Conservation (phyloP, 768 basidiomycete species). For the Rhizopogon vesiculosus region DNA sequence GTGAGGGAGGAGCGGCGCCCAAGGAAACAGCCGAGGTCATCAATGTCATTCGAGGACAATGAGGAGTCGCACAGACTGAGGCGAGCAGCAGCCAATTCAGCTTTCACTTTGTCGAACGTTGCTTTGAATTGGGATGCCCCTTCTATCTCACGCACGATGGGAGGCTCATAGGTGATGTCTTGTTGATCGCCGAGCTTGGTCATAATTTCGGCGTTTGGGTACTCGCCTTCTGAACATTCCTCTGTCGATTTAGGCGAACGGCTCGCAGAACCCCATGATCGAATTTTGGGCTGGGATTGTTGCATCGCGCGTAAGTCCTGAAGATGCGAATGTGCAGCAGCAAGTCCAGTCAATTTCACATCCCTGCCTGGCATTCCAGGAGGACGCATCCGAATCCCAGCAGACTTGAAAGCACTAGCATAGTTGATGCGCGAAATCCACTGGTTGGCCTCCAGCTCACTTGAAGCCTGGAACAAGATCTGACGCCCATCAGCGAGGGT, state of each 20-base stretch:
- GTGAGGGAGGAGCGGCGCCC: conserved; percentile 8
- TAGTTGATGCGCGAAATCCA: conserved; percentile 96
- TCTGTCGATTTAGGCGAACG: conserved; percentile 39
- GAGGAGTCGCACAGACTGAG: conserved; percentile 26
- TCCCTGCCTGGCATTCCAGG: conserved; percentile 63
- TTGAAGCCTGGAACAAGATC: conserved; percentile 69
- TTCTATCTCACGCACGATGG: conserved; percentile 51
- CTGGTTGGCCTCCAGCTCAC: conserved; percentile 71
- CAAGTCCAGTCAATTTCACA: conserved; percentile 75
- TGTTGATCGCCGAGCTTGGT: conserved; percentile 2
- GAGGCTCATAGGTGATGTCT: conserved; percentile 37
- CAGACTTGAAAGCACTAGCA: conserved; percentile 86
- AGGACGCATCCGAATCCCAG: conserved; percentile 77
- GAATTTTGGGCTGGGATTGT: conserved; percentile 17
- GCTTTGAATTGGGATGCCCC: conserved; percentile 69
- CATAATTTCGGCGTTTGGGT: conserved; percentile 1
- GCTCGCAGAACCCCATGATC: conserved; percentile 34
- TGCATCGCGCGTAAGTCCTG: conserved; percentile 53
- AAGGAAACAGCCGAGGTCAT: background rate
- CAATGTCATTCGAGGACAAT: background rate
- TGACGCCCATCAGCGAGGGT: conserved; percentile 74
- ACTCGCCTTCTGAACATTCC: conserved; percentile 17
- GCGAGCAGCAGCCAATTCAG: conserved; percentile 62
- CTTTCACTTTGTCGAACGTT: conserved; percentile 85
- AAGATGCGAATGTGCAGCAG: conserved; percentile 81